Conservation (phyloP, 2,329 filamentous ascomycete genomes). For the Diaporthe batatas region DNA sequence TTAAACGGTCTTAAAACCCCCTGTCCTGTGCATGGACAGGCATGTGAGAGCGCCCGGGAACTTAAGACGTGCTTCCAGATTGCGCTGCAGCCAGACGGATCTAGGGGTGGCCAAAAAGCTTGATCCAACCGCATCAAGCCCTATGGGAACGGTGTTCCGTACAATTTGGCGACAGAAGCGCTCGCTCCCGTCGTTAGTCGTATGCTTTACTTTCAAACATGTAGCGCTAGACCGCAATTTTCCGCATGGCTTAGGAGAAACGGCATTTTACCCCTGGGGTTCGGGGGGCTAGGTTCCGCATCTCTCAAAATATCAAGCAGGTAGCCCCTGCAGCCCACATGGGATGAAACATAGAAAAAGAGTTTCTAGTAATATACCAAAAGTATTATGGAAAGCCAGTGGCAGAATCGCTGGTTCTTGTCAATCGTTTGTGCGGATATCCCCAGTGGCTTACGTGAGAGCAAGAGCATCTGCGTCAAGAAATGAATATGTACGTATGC, state of each 20-base stretch:
- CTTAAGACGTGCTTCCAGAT: constrained; percentile 7
- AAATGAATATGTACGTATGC: not conserved
- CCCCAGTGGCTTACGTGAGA: not conserved
- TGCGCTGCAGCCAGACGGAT: not conserved
- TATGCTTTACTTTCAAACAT: too few species aligned
- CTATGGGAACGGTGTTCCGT: not conserved
- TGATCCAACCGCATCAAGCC: constrained; percentile 20
- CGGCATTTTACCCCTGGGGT: not conserved
- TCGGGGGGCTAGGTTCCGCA: constrained; percentile 33
- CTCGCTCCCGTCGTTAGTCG: not conserved
- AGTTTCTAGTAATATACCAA: not conserved
- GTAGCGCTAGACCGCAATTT: not conserved
- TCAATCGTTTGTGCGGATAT: not conserved
- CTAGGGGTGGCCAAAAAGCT: constrained; percentile 9
- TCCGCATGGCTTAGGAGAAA: not conserved
- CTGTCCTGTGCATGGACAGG: not conserved
- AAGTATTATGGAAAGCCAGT: not conserved
- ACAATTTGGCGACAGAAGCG: not conserved
- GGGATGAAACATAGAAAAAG: not conserved
- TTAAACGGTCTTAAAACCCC: constrained; percentile 1
- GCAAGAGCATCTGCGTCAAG: not conserved
- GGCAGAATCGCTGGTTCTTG: too few species aligned
- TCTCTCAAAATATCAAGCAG: not conserved
- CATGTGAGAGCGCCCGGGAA: not conserved
- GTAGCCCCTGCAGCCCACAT: not conserved